Conservation (phyloP, 1,284 basidiomycete species). For the Ceratobasidium sp. region DNA sequence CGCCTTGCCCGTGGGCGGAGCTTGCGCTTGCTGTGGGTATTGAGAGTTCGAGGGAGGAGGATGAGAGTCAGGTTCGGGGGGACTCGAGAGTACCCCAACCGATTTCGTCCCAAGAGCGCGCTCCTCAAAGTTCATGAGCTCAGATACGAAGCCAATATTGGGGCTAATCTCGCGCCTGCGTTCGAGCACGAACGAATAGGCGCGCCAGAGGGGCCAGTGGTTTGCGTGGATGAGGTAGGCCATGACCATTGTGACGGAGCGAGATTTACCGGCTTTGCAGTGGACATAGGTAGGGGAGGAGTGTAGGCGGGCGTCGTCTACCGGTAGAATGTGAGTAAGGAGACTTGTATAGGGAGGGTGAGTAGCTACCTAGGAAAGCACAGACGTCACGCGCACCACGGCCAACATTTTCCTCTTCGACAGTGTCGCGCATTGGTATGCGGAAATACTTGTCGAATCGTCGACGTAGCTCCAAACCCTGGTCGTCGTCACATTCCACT, state of each 20-base stretch:
- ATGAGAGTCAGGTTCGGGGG: slow-evolving; percentile 14
- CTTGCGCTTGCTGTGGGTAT: slow-evolving; percentile 40
- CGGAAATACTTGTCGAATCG: slow-evolving; percentile 84
- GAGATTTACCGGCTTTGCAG: slow-evolving; percentile 95
- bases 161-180: slow-evolving; percentile 93
- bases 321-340: not conserved
- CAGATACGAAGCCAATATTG: slow-evolving; percentile 97
- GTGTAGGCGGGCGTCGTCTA: slow-evolving; percentile 91
- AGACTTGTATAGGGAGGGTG: slow-evolving; percentile 24
- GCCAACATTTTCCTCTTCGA: slow-evolving; percentile 93
- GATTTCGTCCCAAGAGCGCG: slow-evolving; percentile 85
- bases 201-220: slow-evolving; percentile 91
- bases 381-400: slow-evolving; percentile 86
- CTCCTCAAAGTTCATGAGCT: slow-evolving; percentile 96
- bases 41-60: not conserved
- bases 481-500: slow-evolving; percentile 86
- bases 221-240: slow-evolving; percentile 97
- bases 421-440: slow-evolving; percentile 93
- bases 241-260: slow-evolving; percentile 96
- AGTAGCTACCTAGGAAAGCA: slow-evolving; percentile 78
- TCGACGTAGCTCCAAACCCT: slow-evolving; percentile 70
- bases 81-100: slow-evolving; percentile 63
- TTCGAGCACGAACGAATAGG: slow-evolving; percentile 91
- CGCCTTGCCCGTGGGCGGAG: slow-evolving; percentile 48
- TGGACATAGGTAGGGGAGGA: slow-evolving; percentile 93